Evolutionary conservation across 176 grass and related monocot genomes (phyloP).

Genomic region (Zea mays): Zm-B73-REFERENCE-NAM-5.0 NC_050104.1:31220001-31220500

Average conservation of each 20-base stretch:
- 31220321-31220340: not conserved
- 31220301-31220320: conserved; percentile 46
- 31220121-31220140: conserved; percentile 32
- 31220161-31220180: conserved; percentile 38
- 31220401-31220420: not conserved
- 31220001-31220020: conserved; percentile 14
- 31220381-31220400: not conserved
- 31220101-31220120: conserved; percentile 47
- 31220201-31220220: conserved; percentile 63
- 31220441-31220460: not conserved
- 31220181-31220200: conserved; percentile 75
- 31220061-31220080: conserved; percentile 11
- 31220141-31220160: conserved; percentile 30
- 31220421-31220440: not conserved
- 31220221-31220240: conserved; percentile 51
- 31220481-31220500: not conserved
- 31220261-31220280: conserved; percentile 50
- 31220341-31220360: not conserved
- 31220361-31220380: not conserved
- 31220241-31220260: conserved; percentile 55
- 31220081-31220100: conserved; percentile 57
- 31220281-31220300: conserved; percentile 50
- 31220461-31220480: not conserved
- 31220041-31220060: conserved; percentile 12
- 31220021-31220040: conserved; percentile 13